A percentile compares a stretch with the other conserved stretches of the same genome.
Evolutionary conservation across 2,329 filamentous ascomycete genomes (phyloP).

Genomic region (Fusarium sp.): DNA sequence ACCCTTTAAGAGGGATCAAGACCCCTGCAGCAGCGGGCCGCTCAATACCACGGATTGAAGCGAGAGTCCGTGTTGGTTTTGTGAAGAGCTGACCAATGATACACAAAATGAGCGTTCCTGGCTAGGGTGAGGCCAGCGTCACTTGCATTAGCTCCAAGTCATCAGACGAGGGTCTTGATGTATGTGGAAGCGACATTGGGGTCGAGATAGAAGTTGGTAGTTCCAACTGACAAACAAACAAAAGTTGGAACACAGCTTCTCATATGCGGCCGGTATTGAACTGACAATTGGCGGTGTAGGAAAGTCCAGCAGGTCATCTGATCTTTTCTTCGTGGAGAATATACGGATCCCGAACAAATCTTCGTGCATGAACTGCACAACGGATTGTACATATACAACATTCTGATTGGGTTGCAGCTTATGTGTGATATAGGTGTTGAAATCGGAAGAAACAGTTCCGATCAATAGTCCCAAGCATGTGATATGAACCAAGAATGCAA

Average conservation of each 20-base stretch:
- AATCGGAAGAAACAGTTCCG: conserved; percentile 12
- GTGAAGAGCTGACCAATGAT: conserved; percentile 41
- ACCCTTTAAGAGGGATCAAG: conserved; percentile 29
- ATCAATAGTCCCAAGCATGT: neutral
- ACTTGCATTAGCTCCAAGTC: conserved; percentile 46
- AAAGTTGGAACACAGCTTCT: neutral
- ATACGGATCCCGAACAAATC: neutral
- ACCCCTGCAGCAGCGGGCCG: conserved; percentile 47
- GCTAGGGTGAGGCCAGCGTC: conserved; percentile 45
- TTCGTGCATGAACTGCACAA: conserved; percentile 16
- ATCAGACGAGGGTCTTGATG: conserved; percentile 33
- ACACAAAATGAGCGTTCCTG: conserved; percentile 32
- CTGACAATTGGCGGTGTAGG: neutral
- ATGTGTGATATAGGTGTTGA: conserved; percentile 19
- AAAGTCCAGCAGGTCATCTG: neutral
- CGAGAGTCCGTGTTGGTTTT: conserved; percentile 33
- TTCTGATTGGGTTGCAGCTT: conserved; percentile 2
- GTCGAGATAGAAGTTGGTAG: neutral
- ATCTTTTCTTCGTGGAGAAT: neutral
- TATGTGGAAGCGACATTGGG: conserved; percentile 16
- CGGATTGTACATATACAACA: neutral
- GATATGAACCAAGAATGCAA: neutral
- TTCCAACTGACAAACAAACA: neutral
- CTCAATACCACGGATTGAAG: conserved; percentile 39
- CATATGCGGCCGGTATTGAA: neutral